phyloP scores from a whole-genome alignment of 345 rosid species.

The Salix udensis region DNA sequence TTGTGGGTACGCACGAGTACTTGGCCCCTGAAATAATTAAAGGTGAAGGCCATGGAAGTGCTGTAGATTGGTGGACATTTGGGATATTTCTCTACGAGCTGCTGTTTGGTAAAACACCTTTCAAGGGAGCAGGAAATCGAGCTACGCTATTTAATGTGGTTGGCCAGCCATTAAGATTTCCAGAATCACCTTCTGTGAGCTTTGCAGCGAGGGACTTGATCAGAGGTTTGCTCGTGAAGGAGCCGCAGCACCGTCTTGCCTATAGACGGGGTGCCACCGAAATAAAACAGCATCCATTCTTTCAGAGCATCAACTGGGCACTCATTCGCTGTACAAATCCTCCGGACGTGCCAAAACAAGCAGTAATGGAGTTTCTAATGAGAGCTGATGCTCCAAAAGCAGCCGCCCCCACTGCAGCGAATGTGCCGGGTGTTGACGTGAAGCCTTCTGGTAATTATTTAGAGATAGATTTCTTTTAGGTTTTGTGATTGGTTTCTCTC shows the following conservation, averaged over 20 bases:
- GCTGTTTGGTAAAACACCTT: conserved; percentile 33
- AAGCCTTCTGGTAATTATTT: conserved; percentile 48
- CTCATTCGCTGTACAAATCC: conserved; percentile 31
- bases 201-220: conserved; percentile 36
- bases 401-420: conserved; percentile 2
- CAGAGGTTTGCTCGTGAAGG: conserved; percentile 34
- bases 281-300: conserved; percentile 34
- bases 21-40: conserved; percentile 33
- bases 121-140: conserved; percentile 33
- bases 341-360: conserved; percentile 30
- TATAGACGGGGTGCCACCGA: conserved; percentile 37
- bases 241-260: conserved; percentile 32
- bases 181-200: conserved; percentile 30
- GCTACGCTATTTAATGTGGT: conserved; percentile 34
- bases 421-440: conserved; percentile 32
- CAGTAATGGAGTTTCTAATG: conserved; percentile 20
- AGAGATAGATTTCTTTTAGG: conserved; percentile 49
- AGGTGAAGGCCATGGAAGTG: conserved; percentile 37
- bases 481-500: conserved; percentile 16
- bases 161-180: conserved; percentile 32
- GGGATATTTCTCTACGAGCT: conserved; percentile 35
- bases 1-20: conserved; percentile 35
- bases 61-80: conserved; percentile 37
- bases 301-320: conserved; percentile 32
- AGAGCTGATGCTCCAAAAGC: conserved; percentile 18